Evolutionary conservation across 352 stramenopile genomes (phyloP), one percentile per base, ranked within the genome.

Genomic region (Globisporangium polare): DNA sequence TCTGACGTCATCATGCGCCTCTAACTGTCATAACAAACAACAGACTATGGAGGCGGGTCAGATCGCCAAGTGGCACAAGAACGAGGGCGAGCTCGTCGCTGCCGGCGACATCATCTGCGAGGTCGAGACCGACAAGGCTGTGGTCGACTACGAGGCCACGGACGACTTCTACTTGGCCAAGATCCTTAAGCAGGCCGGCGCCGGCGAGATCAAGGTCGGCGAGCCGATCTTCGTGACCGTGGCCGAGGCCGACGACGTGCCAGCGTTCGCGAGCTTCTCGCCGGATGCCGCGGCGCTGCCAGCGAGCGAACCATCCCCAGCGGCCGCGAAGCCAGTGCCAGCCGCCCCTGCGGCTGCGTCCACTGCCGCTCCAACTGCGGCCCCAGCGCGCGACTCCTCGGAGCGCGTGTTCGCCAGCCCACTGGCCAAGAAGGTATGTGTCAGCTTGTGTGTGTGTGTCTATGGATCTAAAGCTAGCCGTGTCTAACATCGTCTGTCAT

Each of bases 91-190:
- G n/a, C 68, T 71, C 20, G 96, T 99, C 69, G 72, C 68, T 24
- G 89, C 96, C 1, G 96, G 96, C 9, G 92, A 98, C 68, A 83
- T 98, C 41, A 79, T 99, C 42, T 97, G 90, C 66, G 83, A 97
- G 58, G 90, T 99, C 59, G 96, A 99, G 80, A 99, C 97, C 12
- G 97, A 99, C 79, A 99, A 99, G 79, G 97, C 97, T 20, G 96
- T 96, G 26, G 96, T 99, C 52, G 96, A 98, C 75, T 99, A 97
- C 70, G 97, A 99, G 73, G 90, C 93, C 9, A 94, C 98, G 67
- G 96, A 99, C 71, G 97, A 99, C 37, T 86, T 81, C 57, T 84
- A 97, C 50, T 65, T 99, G 43, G 95, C 94, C 49, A 98, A 98
- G 80, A 98, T 99, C 74, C 80, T 99, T 43, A 90, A 94, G 42